phyloP scores from a whole-genome alignment of 108 stramenopile genomes.

The Seminavis robusta region DNA sequence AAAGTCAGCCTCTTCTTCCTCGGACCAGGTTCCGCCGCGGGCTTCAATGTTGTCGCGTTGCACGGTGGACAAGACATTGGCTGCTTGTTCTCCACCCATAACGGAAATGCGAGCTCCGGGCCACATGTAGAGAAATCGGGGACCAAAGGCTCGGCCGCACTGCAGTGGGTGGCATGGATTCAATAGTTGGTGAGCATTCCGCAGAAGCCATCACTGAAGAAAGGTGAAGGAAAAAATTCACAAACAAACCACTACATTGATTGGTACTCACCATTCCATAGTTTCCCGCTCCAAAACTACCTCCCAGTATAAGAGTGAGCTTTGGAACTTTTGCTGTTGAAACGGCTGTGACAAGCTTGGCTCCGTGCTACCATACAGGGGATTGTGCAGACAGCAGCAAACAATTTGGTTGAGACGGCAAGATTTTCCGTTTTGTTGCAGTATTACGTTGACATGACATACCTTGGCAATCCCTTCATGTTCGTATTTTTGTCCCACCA shows the following conservation, averaged over 20 bases:
- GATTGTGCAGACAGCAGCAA: too few relatives aligned
- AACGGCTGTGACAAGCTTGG: constrained; percentile 95
- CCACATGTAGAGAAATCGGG: constrained; percentile 97
- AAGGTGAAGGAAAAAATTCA: too few relatives aligned
- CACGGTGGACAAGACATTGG: constrained; percentile 93
- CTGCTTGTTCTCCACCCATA: constrained; percentile 98
- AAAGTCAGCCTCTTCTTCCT: constrained; percentile 71
- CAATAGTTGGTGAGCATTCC: too few relatives aligned
- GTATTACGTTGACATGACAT: too few relatives aligned
- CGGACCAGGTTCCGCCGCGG: constrained; percentile 60
- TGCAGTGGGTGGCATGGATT: too few relatives aligned
- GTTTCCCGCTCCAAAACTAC: constrained; percentile 86
- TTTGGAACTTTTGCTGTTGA: constrained; percentile 95
- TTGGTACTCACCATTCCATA: too few relatives aligned
- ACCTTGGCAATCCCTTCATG: constrained; percentile 97
- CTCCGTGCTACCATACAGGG: too few relatives aligned
- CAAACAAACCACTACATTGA: too few relatives aligned
- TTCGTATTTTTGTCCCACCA: constrained; percentile 96
- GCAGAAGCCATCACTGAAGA: too few relatives aligned
- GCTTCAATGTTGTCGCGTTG: constrained; percentile 78
- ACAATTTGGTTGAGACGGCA: too few relatives aligned
- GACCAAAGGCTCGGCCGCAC: constrained; percentile 94
- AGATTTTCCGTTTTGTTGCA: too few relatives aligned
- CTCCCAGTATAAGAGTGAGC: constrained; percentile 94
- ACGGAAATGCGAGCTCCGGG: constrained; percentile 94